Percentiles rank a stretch among this genome's conserved stretches.
Evolutionary conservation across 352 stramenopile genomes (phyloP).

Genomic region (Phytophthora idaei): DNA sequence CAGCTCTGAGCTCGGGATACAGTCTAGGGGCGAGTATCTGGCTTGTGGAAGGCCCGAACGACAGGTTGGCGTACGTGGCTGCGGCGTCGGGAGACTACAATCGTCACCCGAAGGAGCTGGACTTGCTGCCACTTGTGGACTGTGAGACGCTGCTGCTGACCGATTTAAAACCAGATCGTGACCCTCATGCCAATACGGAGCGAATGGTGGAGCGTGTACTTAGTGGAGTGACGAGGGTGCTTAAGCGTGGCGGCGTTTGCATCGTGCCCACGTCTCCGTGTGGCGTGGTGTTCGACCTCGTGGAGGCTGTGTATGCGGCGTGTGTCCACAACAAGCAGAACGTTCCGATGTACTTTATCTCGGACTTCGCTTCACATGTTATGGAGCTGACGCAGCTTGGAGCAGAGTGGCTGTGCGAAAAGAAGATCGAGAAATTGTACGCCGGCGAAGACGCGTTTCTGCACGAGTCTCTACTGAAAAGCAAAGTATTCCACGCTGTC

Average conservation of each 20-base stretch:
- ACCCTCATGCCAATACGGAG: constrained; percentile 75
- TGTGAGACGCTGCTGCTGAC: constrained; percentile 83
- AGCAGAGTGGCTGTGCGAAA: constrained; percentile 85
- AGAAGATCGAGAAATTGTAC: constrained; percentile 83
- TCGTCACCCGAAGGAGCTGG: constrained; percentile 82
- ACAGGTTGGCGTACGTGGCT: constrained; percentile 76
- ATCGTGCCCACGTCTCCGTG: constrained; percentile 64
- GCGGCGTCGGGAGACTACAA: constrained; percentile 84
- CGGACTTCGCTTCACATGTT: constrained; percentile 49
- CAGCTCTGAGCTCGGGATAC: constrained; percentile 75
- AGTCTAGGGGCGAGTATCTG: constrained; percentile 74
- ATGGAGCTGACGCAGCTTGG: constrained; percentile 63
- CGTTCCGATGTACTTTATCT: constrained; percentile 73
- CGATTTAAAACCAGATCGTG: constrained; percentile 75
- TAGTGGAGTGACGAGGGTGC: constrained; percentile 55
- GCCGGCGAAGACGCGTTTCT: constrained; percentile 73
- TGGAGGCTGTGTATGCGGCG: constrained; percentile 70
- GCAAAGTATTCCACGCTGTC: constrained; percentile 55
- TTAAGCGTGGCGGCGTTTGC: constrained; percentile 72
- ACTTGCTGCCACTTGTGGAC: constrained; percentile 74
- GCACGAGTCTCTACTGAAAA: constrained; percentile 60
- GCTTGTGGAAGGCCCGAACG: constrained; percentile 72
- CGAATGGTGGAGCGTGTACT: constrained; percentile 75
- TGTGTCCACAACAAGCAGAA: constrained; percentile 54
- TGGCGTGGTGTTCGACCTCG: constrained; percentile 79